A percentile compares a stretch with the other conserved stretches of the same genome.
Conservation (phyloP, 768 basidiomycete genomes). For the Boletus sp. region DNA sequence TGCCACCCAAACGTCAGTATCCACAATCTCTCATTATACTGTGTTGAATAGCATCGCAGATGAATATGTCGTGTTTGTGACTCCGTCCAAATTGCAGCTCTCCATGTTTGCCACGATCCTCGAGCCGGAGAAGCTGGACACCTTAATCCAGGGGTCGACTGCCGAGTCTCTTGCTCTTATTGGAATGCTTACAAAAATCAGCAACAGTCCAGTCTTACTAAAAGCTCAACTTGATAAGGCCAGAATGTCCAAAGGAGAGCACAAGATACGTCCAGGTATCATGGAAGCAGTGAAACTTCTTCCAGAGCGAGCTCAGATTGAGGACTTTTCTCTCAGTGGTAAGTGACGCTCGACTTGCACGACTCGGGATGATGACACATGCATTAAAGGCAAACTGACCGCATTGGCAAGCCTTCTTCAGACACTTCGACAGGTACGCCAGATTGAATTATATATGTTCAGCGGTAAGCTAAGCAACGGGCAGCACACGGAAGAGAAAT, state of each 20-base stretch:
- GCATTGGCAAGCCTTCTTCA: constrained; percentile 65
- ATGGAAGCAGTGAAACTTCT: constrained; percentile 60
- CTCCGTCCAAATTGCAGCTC: constrained; percentile 81
- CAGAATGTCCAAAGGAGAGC: constrained; percentile 41
- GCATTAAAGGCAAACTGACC: constrained; percentile 64
- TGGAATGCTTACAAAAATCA: constrained; percentile 81
- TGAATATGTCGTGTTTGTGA: constrained; percentile 98
- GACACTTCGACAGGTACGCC: constrained; percentile 52
- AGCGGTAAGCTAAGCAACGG: constrained; percentile 1
- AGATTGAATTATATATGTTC: not conserved
- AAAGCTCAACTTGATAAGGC: constrained; percentile 74
- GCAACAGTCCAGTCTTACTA: constrained; percentile 86
- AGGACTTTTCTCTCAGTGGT: constrained; percentile 84
- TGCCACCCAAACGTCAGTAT: constrained; percentile 86
- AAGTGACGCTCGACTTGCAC: constrained; percentile 13
- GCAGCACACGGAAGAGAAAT: constrained; percentile 87
- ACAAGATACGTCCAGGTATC: constrained; percentile 48
- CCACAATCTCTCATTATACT: not conserved
- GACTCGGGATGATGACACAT: constrained; percentile 1
- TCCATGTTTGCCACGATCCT: constrained; percentile 78
- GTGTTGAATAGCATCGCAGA: constrained; percentile 44
- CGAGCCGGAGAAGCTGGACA: constrained; percentile 64
- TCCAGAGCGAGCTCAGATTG: constrained; percentile 56
- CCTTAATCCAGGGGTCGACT: constrained; percentile 66
- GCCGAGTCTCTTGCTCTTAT: constrained; percentile 81